Base-by-base conservation (phyloP, 257 asterid species). In the Nicotiana knightiana region DNA sequence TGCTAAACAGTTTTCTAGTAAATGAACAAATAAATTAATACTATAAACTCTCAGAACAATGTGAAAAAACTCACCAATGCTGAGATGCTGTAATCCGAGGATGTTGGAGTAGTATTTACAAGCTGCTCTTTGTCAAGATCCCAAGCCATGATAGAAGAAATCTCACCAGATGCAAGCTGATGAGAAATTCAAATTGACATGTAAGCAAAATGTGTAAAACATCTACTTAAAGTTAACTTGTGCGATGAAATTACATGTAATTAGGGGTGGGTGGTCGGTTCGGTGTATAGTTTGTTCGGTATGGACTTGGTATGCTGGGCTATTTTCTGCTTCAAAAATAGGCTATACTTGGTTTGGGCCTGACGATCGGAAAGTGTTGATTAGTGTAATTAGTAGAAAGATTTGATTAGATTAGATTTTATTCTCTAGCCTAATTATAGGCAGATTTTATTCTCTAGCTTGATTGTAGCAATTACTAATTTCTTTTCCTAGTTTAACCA, bases 111-210 rank as follows among this genome's bases (percentile, higher is more conserved):
- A 84, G 92, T 85, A 87, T 76, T 87, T 76, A 91, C 91, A 86
- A 94, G 98, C 85, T 92, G 97, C 89, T 96, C 99, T 85, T 92
- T 96, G 78, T 96, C 98, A 91, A 94, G 89, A 90, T 96, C 98
- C 99, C 99, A 94, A 79, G 93, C 93, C 97, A 90, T 87, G 86
- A 94, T 90, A 30, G 98, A 93, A 76, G 99, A 96, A 83, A 87
- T 88, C 55, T 92, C 98, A 71, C 98, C 97, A 16, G 98, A 89
- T 57, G 97, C 89, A 84, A 92, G 94, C 99, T 96, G 87, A 65
- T 33, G 77, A 71, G 30, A 82, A 63, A 65, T 85, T 39, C 59
- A 70, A 70, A 54, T 30, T 54, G 48, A 75, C 46, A 59, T 79
- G 39, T 76, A 62, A 18, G n/a, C 15, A 61, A 68, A 70, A 70